phyloP scores from a whole-genome alignment of 2,329 filamentous ascomycete genomes.

The Claviceps citrina region DNA sequence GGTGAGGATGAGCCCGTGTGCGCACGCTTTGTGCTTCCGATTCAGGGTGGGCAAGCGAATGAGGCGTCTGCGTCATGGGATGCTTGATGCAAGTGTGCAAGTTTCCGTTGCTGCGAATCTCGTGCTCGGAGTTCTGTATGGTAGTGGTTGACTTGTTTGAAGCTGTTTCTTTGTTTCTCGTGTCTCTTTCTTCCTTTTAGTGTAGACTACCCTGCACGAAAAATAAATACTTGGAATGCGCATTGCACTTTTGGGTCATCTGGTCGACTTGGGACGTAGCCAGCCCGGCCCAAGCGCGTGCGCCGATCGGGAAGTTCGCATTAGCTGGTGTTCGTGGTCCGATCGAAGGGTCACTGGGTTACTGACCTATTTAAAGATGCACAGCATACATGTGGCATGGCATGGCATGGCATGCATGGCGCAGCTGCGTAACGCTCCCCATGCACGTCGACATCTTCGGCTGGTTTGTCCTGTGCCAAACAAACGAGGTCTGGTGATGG shows the following conservation, averaged over 20 bases:
- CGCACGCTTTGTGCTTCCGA: neutral
- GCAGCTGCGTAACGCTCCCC: conserved; percentile 3
- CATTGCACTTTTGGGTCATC: no score
- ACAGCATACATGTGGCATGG: conserved; percentile 3
- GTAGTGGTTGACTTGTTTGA: no score
- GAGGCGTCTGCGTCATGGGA: neutral
- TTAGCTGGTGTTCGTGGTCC: conserved; percentile 1
- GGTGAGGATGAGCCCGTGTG: neutral
- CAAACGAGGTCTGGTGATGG: neutral
- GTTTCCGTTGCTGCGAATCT: neutral
- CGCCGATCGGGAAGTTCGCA: neutral
- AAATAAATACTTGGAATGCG: no score
- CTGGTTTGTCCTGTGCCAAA: no score
- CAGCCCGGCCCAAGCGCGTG: neutral
- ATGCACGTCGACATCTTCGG: no score
- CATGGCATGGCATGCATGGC: conserved; percentile 5
- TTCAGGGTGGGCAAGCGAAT: neutral
- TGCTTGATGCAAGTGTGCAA: neutral
- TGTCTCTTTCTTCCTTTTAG: no score
- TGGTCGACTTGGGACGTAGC: no score
- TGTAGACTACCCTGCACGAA: no score
- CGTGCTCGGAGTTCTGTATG: no score
- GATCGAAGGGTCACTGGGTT: conserved; percentile 2
- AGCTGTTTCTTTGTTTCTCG: no score
- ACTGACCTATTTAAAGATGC: neutral